Percentiles rank a stretch among this genome's conserved stretches.
Evolutionary conservation across 331 rosid genomes (phyloP).

Genomic region (Rhamnella rubrinervis): DNA sequence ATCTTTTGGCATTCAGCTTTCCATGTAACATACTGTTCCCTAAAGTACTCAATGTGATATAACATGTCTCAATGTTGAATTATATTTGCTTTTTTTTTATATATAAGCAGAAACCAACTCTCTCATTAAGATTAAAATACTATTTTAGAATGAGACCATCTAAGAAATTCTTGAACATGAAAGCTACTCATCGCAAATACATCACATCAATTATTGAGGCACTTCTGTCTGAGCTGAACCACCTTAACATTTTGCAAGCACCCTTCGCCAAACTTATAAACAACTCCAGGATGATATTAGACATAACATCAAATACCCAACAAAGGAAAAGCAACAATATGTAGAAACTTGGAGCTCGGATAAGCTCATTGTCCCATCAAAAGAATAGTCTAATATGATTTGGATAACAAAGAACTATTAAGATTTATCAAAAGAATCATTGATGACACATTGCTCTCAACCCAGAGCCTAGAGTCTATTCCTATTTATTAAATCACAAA

Average conservation of each 20-base stretch:
- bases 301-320: background rate
- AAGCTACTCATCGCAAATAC: background rate
- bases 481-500: constrained; percentile 9
- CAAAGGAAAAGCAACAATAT: background rate
- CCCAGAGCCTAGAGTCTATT: constrained; percentile 10
- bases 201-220: background rate
- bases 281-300: background rate
- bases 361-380: constrained; percentile 3
- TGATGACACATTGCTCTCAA: background rate
- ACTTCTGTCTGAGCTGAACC: background rate
- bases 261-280: background rate
- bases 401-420: background rate
- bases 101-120: background rate
- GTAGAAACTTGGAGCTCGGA: constrained; percentile 18
- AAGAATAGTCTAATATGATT: background rate
- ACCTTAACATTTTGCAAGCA: background rate
- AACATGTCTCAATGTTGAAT: constrained; percentile 2
- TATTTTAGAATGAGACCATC: background rate
- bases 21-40: constrained; percentile 74
- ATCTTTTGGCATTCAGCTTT: constrained; percentile 84
- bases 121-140: too few relatives aligned
- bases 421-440: background rate
- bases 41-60: constrained; percentile 32
- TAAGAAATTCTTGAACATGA: background rate
- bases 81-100: background rate